These are phyloP conservation scores for Dictyophora rubrovolvata DNA, from an alignment of 768 basidiomycete species.

Conservation along the genomic window DNA sequence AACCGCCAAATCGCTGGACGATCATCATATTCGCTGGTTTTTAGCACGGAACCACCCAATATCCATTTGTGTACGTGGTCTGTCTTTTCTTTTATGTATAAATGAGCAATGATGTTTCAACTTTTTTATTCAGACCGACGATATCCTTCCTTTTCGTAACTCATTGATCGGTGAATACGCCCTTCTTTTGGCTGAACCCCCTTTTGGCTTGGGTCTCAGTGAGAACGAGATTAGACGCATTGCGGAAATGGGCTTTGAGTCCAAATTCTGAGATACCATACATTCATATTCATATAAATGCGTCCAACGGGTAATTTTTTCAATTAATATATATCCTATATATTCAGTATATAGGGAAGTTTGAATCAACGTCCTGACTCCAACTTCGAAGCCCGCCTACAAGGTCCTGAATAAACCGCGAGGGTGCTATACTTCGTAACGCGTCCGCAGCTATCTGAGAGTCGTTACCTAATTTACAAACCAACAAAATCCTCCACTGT, in stretches of 20 bases:
- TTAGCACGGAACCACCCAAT: slow-evolving; percentile 53
- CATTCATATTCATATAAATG: no score
- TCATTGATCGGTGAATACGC: slow-evolving; percentile 72
- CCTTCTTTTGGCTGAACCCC: slow-evolving; percentile 60
- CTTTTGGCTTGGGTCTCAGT: slow-evolving; percentile 58
- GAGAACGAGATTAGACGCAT: slow-evolving; percentile 46
- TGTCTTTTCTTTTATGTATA: not conserved
- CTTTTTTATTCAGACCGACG: slow-evolving; percentile 69
- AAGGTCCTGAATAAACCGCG: slow-evolving; percentile 47
- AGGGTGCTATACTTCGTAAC: slow-evolving; percentile 23
- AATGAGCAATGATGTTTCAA: no score
- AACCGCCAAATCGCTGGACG: slow-evolving; percentile 52
- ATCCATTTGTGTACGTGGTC: slow-evolving; percentile 51
- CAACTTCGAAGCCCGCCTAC: slow-evolving; percentile 78
- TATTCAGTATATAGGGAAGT: slow-evolving; percentile 70
- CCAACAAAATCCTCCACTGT: slow-evolving; percentile 36
- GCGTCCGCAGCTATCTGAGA: slow-evolving; percentile 79
- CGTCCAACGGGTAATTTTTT: no score
- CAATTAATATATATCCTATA: not conserved
- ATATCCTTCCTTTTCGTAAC: slow-evolving; percentile 68
- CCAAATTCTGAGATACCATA: slow-evolving; percentile 19
- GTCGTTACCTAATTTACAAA: slow-evolving; percentile 90
- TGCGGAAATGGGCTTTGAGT: slow-evolving; percentile 51
- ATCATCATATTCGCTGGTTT: slow-evolving; percentile 65
- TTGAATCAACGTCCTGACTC: slow-evolving; percentile 60